A percentile compares a stretch with the other conserved stretches of the same genome.
Evolutionary conservation across 164 flowering plant genomes (phyloP).

Genomic region (Paratinospora sagittata): DNA sequence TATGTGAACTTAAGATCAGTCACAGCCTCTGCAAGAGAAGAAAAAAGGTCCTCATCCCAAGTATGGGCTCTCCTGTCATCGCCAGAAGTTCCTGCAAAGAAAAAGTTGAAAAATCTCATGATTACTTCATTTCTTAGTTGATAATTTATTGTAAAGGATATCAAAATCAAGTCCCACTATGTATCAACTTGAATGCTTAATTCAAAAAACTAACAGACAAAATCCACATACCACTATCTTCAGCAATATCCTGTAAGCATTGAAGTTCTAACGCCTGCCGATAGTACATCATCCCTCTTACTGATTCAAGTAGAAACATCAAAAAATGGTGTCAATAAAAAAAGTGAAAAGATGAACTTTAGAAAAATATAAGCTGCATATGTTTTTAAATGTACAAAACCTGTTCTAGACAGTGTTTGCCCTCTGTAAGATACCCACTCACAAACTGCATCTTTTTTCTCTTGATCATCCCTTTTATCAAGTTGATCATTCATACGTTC

Average conservation of each 20-base stretch:
- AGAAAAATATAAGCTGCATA: neutral
- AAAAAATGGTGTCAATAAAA: neutral
- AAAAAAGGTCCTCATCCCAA: conserved; percentile 23
- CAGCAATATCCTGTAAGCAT: conserved; percentile 68
- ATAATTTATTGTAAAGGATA: neutral
- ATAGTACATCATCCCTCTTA: conserved; percentile 99
- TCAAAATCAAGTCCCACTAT: neutral
- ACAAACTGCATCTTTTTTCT: conserved; percentile 22
- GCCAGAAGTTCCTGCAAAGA: conserved; percentile 44
- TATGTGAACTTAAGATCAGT: conserved; percentile 96
- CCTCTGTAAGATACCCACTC: conserved; percentile 97
- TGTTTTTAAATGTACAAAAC: conserved; percentile 25
- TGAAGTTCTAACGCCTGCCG: conserved; percentile 82
- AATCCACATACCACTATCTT: conserved; percentile 45
- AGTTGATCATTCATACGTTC: conserved; percentile 40
- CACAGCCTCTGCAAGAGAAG: conserved; percentile 55
- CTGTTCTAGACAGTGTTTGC: conserved; percentile 93
- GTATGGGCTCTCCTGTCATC: conserved; percentile 39
- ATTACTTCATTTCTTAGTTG: conserved; percentile 1
- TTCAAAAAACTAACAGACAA: neutral
- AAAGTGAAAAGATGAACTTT: conserved; percentile 3
- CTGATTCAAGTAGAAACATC: conserved; percentile 31
- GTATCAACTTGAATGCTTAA: neutral
- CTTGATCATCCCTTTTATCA: conserved; percentile 26
- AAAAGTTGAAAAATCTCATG: conserved; percentile 7